Conservation (phyloP, 495 filamentous ascomycete genomes). For the Penicillium canariense region DNA sequence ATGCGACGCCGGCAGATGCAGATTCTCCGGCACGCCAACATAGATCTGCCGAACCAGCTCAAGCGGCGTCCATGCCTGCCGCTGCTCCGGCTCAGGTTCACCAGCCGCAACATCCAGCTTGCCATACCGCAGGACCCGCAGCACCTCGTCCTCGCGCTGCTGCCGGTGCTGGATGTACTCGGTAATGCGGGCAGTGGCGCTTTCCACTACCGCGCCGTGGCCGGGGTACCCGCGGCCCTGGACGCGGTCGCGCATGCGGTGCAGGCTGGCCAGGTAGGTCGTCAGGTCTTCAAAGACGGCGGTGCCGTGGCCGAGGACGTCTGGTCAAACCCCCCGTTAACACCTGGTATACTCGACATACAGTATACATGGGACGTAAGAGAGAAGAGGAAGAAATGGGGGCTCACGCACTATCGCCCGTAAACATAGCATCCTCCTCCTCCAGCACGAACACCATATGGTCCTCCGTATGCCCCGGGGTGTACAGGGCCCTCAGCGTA, state of each 20-base stretch:
- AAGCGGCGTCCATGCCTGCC: slow-evolving; percentile 60
- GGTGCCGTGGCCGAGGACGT: slow-evolving; percentile 91
- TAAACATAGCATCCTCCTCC: slow-evolving; percentile 86
- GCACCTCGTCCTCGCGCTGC: slow-evolving; percentile 76
- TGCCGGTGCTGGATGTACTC: slow-evolving; percentile 84
- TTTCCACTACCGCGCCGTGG: slow-evolving; percentile 74
- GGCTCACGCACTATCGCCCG: slow-evolving; percentile 68
- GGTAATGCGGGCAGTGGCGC: slow-evolving; percentile 59
- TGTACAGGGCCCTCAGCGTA: slow-evolving; percentile 69
- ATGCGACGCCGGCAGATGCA: slow-evolving; percentile 69
- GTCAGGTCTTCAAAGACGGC: slow-evolving; percentile 84
- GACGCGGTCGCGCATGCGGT: slow-evolving; percentile 65
- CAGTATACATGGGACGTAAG: neutral
- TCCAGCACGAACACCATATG: slow-evolving; percentile 71
- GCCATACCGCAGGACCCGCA: slow-evolving; percentile 58
- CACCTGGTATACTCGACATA: too few relatives aligned
- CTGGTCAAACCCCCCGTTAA: too few relatives aligned
- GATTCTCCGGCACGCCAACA: slow-evolving; percentile 66
- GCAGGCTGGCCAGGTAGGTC: slow-evolving; percentile 69
- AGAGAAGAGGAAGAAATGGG: neutral
- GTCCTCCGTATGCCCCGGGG: slow-evolving; percentile 84
- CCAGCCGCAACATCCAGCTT: slow-evolving; percentile 33
- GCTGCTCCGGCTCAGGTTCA: slow-evolving; percentile 33
- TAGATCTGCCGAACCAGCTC: slow-evolving; percentile 88
- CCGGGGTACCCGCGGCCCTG: slow-evolving; percentile 79